Evolutionary conservation across 768 basidiomycete genomes (phyloP), one percentile per base, ranked within the genome.

Genomic region (Tylopilus rubrobrunneus): DNA sequence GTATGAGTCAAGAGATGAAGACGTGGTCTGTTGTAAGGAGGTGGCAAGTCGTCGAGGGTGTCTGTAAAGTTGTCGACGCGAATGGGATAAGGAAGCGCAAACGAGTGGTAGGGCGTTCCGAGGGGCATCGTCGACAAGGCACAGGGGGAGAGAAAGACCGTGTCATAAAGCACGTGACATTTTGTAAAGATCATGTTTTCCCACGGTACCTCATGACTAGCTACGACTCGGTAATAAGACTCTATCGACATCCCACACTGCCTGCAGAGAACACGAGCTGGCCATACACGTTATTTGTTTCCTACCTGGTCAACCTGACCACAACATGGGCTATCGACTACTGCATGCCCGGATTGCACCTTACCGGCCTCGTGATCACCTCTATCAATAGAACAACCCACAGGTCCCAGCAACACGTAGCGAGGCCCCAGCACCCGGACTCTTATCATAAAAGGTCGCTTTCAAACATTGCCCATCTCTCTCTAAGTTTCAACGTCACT

Each of bases 1-100:
- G 92, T 89, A 65, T 97, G 93, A 0, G 87, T 84, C 50, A 97
- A 79, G n/a, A 97, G 80, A 66, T 91, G 82, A 11, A 93, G 69
- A 9, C 73, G 66, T 2, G 74, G 70, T 56, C 65, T 58, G 46
- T 70, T 75, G 48, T 62, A 69, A 0, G 68, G 69, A 11, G 63
- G 46, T 21, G 69, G 67, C 5, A 71, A 45, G 28, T 69, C 55
- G 5, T 78, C 69, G 54, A 75, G 61, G 19, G 70, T 68, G 34
- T 68, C 61, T 4, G 81, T 75, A 69, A 98, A 98, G 56, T 85
- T 81, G 66, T 98, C 95, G 28, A 98, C 85, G 1, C 92, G 85
- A 46, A 98, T 93, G 59, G 70, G 78, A 65, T 94, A 97, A 5
- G 92, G 89, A 7, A 76, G 78, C 5, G 87, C 74, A 64, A 90